These are phyloP conservation scores for Mycena epipterygia DNA, from an alignment of 768 basidiomycete species.

Conservation along the genomic window DNA sequence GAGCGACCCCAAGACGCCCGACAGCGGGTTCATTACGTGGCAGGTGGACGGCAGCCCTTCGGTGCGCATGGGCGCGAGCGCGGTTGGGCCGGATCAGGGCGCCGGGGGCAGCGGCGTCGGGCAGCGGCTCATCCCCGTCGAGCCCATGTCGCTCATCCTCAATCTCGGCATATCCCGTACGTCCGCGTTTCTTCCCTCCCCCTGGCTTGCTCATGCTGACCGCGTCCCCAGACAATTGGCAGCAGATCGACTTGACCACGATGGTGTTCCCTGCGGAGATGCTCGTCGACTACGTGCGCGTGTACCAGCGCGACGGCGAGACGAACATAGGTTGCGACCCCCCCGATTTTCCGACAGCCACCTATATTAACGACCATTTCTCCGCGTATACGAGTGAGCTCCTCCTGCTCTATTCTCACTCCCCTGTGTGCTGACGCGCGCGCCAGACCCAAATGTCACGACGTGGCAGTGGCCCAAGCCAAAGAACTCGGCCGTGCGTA, in stretches of 20 bases:
- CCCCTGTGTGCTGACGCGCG: background rate
- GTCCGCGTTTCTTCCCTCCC: constrained; percentile 33
- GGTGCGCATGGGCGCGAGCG: constrained; percentile 64
- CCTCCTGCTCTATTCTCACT: background rate
- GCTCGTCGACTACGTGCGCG: constrained; percentile 83
- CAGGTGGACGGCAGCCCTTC: constrained; percentile 68
- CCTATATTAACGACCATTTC: constrained; percentile 70
- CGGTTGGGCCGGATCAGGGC: constrained; percentile 59
- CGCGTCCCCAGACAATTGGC: constrained; percentile 59
- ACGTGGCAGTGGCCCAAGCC: constrained; percentile 58
- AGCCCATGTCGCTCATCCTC: constrained; percentile 71
- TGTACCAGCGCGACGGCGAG: constrained; percentile 76
- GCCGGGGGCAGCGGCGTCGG: constrained; percentile 61
- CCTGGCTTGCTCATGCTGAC: background rate
- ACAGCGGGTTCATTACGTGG: constrained; percentile 83
- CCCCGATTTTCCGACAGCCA: constrained; percentile 70
- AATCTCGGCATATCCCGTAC: constrained; percentile 74
- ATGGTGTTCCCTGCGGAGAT: constrained; percentile 80
- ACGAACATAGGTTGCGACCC: constrained; percentile 80
- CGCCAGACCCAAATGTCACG: constrained; percentile 57
- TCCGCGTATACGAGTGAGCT: constrained; percentile 72
- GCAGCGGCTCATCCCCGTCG: constrained; percentile 71
- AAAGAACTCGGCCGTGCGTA: constrained; percentile 51
- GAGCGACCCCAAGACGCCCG: constrained; percentile 66
- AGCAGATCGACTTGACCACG: constrained; percentile 64